phyloP scores from a whole-genome alignment of 768 basidiomycete genomes.

The Xerocomellus chrysenteron region DNA sequence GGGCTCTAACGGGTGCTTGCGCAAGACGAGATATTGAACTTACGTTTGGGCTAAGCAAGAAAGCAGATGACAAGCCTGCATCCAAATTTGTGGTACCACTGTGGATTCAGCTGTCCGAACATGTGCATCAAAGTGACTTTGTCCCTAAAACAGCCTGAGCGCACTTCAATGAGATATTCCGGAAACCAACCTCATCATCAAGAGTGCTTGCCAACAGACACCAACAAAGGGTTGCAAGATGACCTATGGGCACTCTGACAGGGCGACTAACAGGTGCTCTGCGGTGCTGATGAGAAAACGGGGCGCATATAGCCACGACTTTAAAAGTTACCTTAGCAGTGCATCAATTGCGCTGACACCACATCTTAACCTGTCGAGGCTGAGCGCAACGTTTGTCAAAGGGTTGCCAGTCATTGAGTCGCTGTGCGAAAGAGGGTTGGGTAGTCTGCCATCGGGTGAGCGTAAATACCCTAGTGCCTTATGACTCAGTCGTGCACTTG shows the following conservation, averaged over 20 bases:
- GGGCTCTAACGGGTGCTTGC: background rate
- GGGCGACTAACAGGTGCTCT: constrained; percentile 60
- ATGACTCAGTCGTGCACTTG: constrained; percentile 32
- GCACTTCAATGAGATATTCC: background rate
- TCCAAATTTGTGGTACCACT: constrained; percentile 47
- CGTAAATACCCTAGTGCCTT: constrained; percentile 3
- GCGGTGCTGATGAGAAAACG: background rate
- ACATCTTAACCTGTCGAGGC: constrained; percentile 60
- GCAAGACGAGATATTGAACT: constrained; percentile 12
- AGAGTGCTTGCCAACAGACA: constrained; percentile 48
- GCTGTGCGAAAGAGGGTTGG: constrained; percentile 7
- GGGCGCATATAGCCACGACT: background rate
- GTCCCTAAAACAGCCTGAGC: constrained; percentile 37
- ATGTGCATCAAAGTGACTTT: constrained; percentile 49
- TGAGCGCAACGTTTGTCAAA: constrained; percentile 48
- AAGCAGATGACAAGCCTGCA: constrained; percentile 52
- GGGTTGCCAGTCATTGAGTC: constrained; percentile 43
- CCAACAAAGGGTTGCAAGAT: constrained; percentile 50
- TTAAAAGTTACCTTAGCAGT: constrained; percentile 50
- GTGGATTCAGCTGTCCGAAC: constrained; percentile 54
- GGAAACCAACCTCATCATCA: constrained; percentile 43
- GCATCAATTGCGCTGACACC: constrained; percentile 50
- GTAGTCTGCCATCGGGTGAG: constrained; percentile 10
- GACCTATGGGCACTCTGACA: constrained; percentile 68
- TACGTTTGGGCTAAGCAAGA: constrained; percentile 50